These are phyloP conservation scores for Trichosanthes truncata DNA, from an alignment of 306 rosid genomes.

Conservation along the genomic window DNA sequence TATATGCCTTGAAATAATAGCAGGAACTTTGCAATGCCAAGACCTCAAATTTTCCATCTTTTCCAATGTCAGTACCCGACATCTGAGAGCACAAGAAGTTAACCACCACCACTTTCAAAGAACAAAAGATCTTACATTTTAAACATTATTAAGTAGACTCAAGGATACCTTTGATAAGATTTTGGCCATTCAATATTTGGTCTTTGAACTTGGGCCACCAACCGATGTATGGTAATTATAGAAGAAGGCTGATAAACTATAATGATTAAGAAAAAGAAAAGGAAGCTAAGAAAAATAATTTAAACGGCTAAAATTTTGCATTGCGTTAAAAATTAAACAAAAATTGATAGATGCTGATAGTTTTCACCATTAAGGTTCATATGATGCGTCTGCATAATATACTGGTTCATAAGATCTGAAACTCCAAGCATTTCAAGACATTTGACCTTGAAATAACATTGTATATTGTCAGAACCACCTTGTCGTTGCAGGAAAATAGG, in stretches of 20 bases:
- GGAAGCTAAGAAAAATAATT: slow-evolving; percentile 4
- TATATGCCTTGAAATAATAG: slow-evolving; percentile 63
- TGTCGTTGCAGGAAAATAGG: slow-evolving; percentile 16
- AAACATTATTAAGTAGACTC: slow-evolving; percentile 15
- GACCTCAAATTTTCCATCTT: slow-evolving; percentile 58
- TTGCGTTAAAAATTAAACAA: slow-evolving; percentile 4
- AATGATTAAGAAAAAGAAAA: slow-evolving; percentile 11
- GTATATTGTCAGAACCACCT: slow-evolving; percentile 16
- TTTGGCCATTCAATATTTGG: slow-evolving; percentile 93
- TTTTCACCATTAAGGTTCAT: slow-evolving; percentile 59
- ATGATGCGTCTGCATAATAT: slow-evolving; percentile 62
- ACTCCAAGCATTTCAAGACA: slow-evolving; percentile 65
- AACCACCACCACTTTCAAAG: neutral
- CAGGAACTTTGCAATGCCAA: slow-evolving; percentile 66
- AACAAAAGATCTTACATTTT: neutral
- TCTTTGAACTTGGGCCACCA: slow-evolving; percentile 81
- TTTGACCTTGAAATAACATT: slow-evolving; percentile 49
- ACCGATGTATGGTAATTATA: slow-evolving; percentile 48
- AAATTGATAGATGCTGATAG: slow-evolving; percentile 1
- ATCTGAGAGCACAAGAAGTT: slow-evolving; percentile 29
- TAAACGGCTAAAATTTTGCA: slow-evolving; percentile 10
- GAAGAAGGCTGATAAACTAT: slow-evolving; percentile 63
- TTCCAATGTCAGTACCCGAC: slow-evolving; percentile 48
- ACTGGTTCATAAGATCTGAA: slow-evolving; percentile 62
- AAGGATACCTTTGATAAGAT: slow-evolving; percentile 60